Conservation (phyloP, 331 rosid genomes). For the Quercus lobata region DNA sequence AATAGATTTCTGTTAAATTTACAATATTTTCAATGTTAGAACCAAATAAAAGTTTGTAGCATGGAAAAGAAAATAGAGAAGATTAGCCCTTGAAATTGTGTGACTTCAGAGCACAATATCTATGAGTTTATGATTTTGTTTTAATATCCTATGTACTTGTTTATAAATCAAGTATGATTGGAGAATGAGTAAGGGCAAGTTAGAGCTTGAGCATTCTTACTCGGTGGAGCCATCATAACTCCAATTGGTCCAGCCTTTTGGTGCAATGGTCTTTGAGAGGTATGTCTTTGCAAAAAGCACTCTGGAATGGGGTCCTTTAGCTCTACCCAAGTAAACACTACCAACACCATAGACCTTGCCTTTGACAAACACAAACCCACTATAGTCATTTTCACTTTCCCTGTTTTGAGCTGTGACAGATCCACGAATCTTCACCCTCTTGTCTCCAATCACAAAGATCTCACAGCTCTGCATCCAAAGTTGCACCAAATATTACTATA, state of each 20-base stretch:
- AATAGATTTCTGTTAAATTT: not conserved
- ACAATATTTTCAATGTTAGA: too few relatives aligned
- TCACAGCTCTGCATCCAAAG: slow-evolving; percentile 54
- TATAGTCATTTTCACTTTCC: slow-evolving; percentile 35
- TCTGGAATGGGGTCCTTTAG: slow-evolving; percentile 75
- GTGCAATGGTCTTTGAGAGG: slow-evolving; percentile 53
- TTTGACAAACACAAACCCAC: slow-evolving; percentile 61
- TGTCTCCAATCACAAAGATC: slow-evolving; percentile 79
- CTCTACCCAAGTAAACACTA: slow-evolving; percentile 74
- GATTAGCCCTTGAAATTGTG: too few relatives aligned
- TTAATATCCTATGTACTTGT: too few relatives aligned
- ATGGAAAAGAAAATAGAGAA: slow-evolving; percentile 5
- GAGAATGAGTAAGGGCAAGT: not conserved
- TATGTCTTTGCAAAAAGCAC: slow-evolving; percentile 53
- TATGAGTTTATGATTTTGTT: too few relatives aligned
- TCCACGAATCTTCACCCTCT: slow-evolving; percentile 52
- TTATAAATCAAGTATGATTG: too few relatives aligned
- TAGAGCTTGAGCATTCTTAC: slow-evolving; percentile 34
- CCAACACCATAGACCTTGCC: slow-evolving; percentile 72
- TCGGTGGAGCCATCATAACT: slow-evolving; percentile 54
- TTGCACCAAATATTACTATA: too few relatives aligned
- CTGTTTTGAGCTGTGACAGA: slow-evolving; percentile 71
- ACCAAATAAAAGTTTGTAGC: too few relatives aligned
- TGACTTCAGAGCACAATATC: too few relatives aligned
- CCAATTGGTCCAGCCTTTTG: slow-evolving; percentile 80